Base-by-base conservation (phyloP, 192 early-diverging fungal species). In the Coemansia sp. region DNA sequence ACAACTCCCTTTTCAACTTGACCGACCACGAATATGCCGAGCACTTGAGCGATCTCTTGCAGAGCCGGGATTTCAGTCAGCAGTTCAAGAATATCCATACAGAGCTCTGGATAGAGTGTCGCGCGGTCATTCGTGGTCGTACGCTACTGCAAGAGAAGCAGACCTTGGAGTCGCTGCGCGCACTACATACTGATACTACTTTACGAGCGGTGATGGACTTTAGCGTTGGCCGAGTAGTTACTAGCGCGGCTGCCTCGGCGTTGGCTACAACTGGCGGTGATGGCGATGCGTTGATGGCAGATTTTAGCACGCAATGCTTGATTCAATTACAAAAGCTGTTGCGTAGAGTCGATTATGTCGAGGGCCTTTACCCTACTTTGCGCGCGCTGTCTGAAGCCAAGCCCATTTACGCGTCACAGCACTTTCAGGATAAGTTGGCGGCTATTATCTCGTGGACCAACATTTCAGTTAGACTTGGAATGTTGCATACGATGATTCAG, bases 391-490 rank as follows among this genome's bases (percentile, higher is more conserved):
- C 82, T 45, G 64, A 69, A 41, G 87, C 88, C 21, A 87, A 92
- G 58, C 89, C 92, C 0, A 61, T 86, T 10, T 95, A 94, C 77
- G 89, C 84, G 8, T 88, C 89, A 5, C 46, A 69, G 17, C 75
- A 78, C 38, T 93, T 94, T 66, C 90, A 93, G 69, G 72, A 77
- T 5, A 90, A 88, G 57, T 67, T 93, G 37, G 86, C 88, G 71
- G 91, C 91, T 1, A 79, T 95, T 7, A 91, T 86, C 55, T 86
- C 92, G 11, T 95, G 92, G 90, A 82, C 89, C 51, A 90, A 91
- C 42, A 78, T 92, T 4, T 88, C 87, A 23, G 88, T 88, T 46
- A 87, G 88, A 38, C 77, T 95, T 21, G 84, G 87, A 31, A 87
- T 89, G 29, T 90, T 94, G 63, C 77, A 87, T 66, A 86, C 84